Percentiles rank a stretch among this genome's conserved stretches.
Evolutionary conservation across 2,329 filamentous ascomycete species (phyloP).

Genomic region (Mariannaea elegans): DNA sequence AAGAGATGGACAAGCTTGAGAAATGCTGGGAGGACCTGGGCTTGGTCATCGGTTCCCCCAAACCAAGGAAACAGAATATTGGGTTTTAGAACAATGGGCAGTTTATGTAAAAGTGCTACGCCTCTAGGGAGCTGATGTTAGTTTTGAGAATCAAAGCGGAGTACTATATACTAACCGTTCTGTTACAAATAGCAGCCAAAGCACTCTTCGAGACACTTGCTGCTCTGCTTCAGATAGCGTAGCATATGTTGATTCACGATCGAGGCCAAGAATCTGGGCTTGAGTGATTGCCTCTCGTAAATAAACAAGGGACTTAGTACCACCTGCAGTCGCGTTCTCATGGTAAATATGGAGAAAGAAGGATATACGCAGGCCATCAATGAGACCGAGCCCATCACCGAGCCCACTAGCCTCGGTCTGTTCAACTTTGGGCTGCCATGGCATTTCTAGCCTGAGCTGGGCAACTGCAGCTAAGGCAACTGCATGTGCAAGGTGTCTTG

Average conservation of each 20-base stretch:
- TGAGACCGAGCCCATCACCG: slow-evolving; percentile 42
- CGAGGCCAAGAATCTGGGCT: slow-evolving; percentile 58
- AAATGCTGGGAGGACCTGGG: slow-evolving; percentile 58
- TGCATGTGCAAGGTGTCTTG: slow-evolving; percentile 53
- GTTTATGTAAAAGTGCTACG: slow-evolving; percentile 59
- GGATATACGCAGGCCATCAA: slow-evolving; percentile 55
- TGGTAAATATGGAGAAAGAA: slow-evolving; percentile 63
- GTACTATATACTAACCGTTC: slow-evolving; percentile 44
- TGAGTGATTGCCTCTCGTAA: slow-evolving; percentile 61
- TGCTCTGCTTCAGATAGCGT: slow-evolving; percentile 49
- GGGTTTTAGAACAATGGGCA: slow-evolving; percentile 55
- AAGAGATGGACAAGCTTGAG: slow-evolving; percentile 59
- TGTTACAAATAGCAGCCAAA: slow-evolving; percentile 60
- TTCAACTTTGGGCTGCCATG: slow-evolving; percentile 39
- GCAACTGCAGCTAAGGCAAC: slow-evolving; percentile 58
- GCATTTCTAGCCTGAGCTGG: slow-evolving; percentile 54
- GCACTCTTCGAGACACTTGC: slow-evolving; percentile 54
- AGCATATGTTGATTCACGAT: slow-evolving; percentile 53
- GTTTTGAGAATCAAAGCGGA: not conserved
- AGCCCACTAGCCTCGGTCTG: slow-evolving; percentile 40
- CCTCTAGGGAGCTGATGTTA: slow-evolving; percentile 45
- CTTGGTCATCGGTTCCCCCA: slow-evolving; percentile 49
- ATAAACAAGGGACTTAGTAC: slow-evolving; percentile 56
- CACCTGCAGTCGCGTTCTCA: slow-evolving; percentile 57
- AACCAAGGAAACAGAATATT: slow-evolving; percentile 49